Evolutionary conservation across 2,329 filamentous ascomycete species (phyloP).

Genomic region (Aspergillus sp.): DNA sequence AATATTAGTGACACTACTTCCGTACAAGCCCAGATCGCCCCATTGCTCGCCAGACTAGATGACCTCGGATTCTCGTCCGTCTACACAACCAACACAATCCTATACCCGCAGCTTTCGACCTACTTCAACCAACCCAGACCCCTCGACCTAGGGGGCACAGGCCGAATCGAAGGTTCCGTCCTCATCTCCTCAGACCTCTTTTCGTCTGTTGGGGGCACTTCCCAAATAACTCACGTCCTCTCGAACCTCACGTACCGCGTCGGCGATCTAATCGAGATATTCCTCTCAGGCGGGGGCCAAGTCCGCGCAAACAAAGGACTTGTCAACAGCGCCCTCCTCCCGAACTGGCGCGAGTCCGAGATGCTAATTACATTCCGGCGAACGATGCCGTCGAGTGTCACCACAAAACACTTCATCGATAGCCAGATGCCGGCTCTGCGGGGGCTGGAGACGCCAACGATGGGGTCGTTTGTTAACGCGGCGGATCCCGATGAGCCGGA

Average conservation of each 20-base stretch:
- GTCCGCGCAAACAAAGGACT: neutral
- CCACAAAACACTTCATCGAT: neutral
- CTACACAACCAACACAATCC: neutral
- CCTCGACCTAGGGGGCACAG: neutral
- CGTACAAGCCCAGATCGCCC: neutral
- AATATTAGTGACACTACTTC: neutral
- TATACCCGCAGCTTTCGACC: neutral
- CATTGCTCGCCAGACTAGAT: neutral
- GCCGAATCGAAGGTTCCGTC: neutral
- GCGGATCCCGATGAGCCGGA: conserved; percentile 41
- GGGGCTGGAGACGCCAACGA: neutral
- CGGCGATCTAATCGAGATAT: neutral
- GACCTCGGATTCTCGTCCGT: neutral
- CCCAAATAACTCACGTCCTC: neutral
- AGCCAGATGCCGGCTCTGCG: neutral
- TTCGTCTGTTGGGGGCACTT: neutral
- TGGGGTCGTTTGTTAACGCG: conserved; percentile 41
- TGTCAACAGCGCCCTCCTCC: neutral
- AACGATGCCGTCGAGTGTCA: neutral
- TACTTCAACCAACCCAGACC: neutral
- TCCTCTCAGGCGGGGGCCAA: neutral
- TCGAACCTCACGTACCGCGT: neutral
- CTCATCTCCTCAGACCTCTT: neutral
- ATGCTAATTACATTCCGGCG: neutral
- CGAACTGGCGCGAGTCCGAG: neutral